These are phyloP conservation scores for Cladobotryum mycophilum DNA, from an alignment of 2,329 filamentous ascomycete genomes.

Conservation along the genomic window DNA sequence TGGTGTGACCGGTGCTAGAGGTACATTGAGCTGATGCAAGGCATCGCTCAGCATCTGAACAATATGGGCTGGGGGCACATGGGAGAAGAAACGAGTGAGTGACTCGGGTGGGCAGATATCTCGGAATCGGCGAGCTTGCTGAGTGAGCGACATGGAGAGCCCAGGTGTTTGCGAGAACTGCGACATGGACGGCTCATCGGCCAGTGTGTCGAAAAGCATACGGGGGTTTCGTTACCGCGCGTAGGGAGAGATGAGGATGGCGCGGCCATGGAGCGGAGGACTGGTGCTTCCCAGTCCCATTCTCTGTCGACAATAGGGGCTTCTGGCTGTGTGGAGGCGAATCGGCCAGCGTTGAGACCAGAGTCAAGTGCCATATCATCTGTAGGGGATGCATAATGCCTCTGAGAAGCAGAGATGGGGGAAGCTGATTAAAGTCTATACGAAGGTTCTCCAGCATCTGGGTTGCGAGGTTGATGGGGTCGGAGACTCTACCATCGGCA, in stretches of 20 bases:
- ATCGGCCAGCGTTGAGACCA: conserved; percentile 36
- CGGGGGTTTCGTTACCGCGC: conserved; percentile 28
- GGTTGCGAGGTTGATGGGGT: conserved; percentile 82
- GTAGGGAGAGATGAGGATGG: conserved; percentile 30
- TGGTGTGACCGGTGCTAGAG: conserved; percentile 49
- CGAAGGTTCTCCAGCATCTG: conserved; percentile 87
- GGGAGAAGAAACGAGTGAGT: conserved; percentile 87
- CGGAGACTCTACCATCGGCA: conserved; percentile 64
- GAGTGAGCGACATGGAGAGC: conserved; percentile 78
- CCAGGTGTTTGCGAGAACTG: conserved; percentile 79
- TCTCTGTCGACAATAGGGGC: conserved; percentile 62
- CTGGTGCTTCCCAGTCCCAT: conserved; percentile 83
- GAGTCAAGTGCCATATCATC: conserved; percentile 68
- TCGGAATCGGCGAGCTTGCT: conserved; percentile 78
- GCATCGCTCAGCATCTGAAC: conserved; percentile 75
- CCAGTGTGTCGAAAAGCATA: conserved; percentile 56
- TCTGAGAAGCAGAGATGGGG: conserved; percentile 47
- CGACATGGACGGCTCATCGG: conserved; percentile 77
- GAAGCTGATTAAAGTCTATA: conserved; percentile 75
- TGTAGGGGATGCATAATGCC: conserved; percentile 19
- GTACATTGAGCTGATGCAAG: conserved; percentile 78
- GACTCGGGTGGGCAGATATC: conserved; percentile 87
- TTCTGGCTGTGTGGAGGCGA: conserved; percentile 83
- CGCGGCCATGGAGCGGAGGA: conserved; percentile 45
- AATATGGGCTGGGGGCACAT: conserved; percentile 66